These are phyloP conservation scores for Talaromyces rugulosus DNA, from an alignment of 2,329 filamentous ascomycete genomes.

Conservation along the genomic window DNA sequence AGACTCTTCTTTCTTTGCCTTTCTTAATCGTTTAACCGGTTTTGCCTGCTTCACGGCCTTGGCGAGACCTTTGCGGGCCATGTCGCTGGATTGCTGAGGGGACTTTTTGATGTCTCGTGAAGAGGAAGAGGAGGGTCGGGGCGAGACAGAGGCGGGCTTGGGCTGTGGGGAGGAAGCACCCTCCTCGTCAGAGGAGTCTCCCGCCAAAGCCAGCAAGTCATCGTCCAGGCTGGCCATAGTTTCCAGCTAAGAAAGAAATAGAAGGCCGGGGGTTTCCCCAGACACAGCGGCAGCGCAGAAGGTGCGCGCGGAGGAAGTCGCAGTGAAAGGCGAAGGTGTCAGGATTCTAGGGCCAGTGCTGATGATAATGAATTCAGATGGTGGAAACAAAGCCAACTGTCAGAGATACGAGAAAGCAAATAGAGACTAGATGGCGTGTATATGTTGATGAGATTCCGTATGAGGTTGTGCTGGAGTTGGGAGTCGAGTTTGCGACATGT, in stretches of 20 bases:
- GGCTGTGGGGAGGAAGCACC: conserved; percentile 47
- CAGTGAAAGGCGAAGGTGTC: neutral
- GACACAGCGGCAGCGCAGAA: neutral
- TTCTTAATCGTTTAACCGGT: conserved; percentile 36
- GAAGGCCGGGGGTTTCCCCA: neutral
- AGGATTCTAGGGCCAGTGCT: neutral
- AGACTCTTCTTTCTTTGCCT: conserved; percentile 57
- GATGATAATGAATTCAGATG: neutral
- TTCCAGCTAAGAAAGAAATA: conserved; percentile 14
- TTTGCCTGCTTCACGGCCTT: conserved; percentile 24
- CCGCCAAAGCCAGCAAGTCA: conserved; percentile 88
- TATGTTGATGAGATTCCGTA: neutral
- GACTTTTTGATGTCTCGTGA: conserved; percentile 33
- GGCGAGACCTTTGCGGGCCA: conserved; percentile 46
- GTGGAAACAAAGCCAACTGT: neutral
- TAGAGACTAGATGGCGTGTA: neutral
- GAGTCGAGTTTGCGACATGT: neutral
- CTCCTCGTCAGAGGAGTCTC: conserved; percentile 60
- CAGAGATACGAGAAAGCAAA: neutral
- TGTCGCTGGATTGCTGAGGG: conserved; percentile 39
- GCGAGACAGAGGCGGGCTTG: conserved; percentile 53
- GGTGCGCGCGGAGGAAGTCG: conserved; percentile 1
- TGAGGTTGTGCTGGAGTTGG: neutral
- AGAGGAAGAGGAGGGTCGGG: conserved; percentile 50
- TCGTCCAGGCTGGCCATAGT: conserved; percentile 78